Base-by-base conservation (phyloP, 495 filamentous ascomycete species). In the Xylaria intraflava region DNA sequence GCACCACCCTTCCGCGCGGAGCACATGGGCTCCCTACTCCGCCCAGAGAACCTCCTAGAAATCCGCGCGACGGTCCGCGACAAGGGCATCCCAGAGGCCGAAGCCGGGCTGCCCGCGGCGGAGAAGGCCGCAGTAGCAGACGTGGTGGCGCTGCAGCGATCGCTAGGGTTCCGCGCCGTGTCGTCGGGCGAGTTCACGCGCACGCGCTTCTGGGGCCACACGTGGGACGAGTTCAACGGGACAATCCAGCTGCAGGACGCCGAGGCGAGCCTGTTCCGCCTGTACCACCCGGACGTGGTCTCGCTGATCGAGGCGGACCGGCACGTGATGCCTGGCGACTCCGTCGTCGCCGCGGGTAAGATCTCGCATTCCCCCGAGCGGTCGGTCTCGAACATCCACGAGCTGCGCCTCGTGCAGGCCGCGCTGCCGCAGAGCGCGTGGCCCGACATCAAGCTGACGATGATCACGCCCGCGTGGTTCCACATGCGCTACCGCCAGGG, bases 21-120 rank as follows among this genome's bases (percentile, higher is more conserved):
- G 75, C 88, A 92, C 61, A 72, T 95, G 57, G 89, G 89, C 58
- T 91, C 87, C 26, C 81, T 93, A 19, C 80, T 91, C 19, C 83
- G 89, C 16, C 87, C 88, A 36, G 68, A 87, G 38, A 62, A 78
- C 24, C 79, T 93, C 4, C 77, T 91, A 46, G 66, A 79, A 10
- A 77, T 76, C 43, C 85, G 87, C 58, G 75, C 77, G 31, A 63
- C 69, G 16, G 71, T 84, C 57, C 76, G 80, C 43, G 72, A 81
- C 9, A 79, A 76, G 57, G 83, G 85, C 54, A 67, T 79, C 22
- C 71, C 70, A 12, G 60, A 78, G 43, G 77, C 83, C 44, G 72
- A 78, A 45, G 67, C 69, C 7, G 66, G 66, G 8, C 69, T 82
- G 2, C 71, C 66, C 24, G 75, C 72, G 26, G 68, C 78, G 22